Conservation (phyloP, 768 basidiomycete species). For the Sporobolomyces phaffii region DNA sequence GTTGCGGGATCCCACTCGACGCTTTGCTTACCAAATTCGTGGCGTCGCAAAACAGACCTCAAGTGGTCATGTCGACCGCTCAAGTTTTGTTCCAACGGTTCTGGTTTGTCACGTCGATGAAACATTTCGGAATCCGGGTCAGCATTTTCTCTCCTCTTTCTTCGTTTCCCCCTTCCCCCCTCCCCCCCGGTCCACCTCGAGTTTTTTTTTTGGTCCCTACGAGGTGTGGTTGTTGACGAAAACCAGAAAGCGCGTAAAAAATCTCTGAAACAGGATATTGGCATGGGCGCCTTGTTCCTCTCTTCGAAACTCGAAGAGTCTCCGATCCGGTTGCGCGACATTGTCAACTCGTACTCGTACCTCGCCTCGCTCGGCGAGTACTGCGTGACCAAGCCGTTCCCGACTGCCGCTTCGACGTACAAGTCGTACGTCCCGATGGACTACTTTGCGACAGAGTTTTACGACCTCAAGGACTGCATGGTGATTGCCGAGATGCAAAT, state of each 20-base stretch:
- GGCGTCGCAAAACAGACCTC: too few relatives aligned
- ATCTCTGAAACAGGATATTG: conserved; percentile 64
- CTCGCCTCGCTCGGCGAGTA: conserved; percentile 51
- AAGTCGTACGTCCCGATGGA: conserved; percentile 70
- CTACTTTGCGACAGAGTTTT: conserved; percentile 81
- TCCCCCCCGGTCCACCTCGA: background rate
- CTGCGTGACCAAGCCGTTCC: conserved; percentile 21
- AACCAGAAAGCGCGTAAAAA: too few relatives aligned
- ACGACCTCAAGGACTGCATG: conserved; percentile 87
- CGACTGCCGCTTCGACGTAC: background rate
- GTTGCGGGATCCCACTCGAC: too few relatives aligned
- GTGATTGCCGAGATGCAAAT: conserved; percentile 97
- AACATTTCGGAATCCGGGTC: conserved; percentile 87
- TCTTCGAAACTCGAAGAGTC: conserved; percentile 90
- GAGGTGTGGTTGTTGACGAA: too few relatives aligned
- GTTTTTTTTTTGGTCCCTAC: too few relatives aligned
- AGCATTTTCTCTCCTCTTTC: conserved; percentile 44
- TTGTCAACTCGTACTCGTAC: conserved; percentile 89
- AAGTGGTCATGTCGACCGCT: conserved; percentile 92
- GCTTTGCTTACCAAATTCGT: too few relatives aligned
- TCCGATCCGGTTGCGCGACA: conserved; percentile 80
- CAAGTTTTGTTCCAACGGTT: conserved; percentile 95
- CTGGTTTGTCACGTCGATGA: conserved; percentile 91
- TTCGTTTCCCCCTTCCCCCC: background rate
- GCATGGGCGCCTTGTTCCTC: conserved; percentile 80